phyloP scores from a whole-genome alignment of 2,329 filamentous ascomycete species.

The Xylaria sp. region DNA sequence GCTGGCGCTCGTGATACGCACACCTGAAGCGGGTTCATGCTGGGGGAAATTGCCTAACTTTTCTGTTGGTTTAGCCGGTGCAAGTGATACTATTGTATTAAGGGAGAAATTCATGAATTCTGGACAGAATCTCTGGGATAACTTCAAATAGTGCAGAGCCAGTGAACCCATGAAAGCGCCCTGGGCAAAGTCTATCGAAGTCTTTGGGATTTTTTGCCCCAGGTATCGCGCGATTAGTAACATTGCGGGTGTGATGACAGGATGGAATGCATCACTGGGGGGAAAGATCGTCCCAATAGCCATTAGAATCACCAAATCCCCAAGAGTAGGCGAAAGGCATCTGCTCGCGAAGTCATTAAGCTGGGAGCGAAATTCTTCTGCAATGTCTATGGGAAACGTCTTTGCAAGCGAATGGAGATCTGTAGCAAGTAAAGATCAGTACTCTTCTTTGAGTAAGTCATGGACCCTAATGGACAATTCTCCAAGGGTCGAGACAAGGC shows the following conservation, averaged over 20 bases:
- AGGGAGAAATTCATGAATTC: constrained; percentile 85
- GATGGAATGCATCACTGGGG: constrained; percentile 96
- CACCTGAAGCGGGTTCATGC: constrained; percentile 64
- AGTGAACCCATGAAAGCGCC: constrained; percentile 85
- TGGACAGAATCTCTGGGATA: constrained; percentile 88
- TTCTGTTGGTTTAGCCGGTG: constrained; percentile 63
- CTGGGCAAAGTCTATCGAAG: constrained; percentile 72
- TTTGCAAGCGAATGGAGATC: constrained; percentile 83
- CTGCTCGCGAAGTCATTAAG: constrained; percentile 68
- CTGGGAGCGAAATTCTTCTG: constrained; percentile 79
- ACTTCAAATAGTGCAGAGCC: constrained; percentile 81
- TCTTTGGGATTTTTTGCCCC: constrained; percentile 77
- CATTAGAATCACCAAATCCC: constrained; percentile 85
- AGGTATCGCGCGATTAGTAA: constrained; percentile 87
- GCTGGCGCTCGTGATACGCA: constrained; percentile 61
- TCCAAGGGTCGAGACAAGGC: neutral
- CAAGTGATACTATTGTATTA: constrained; percentile 76
- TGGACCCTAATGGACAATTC: neutral
- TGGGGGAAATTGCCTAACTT: constrained; percentile 68
- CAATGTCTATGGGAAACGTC: constrained; percentile 81
- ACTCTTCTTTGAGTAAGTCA: neutral
- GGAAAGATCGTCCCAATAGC: constrained; percentile 88
- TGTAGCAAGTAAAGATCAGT: constrained; percentile 21
- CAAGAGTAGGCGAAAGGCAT: constrained; percentile 65
- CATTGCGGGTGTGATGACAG: constrained; percentile 90